These are phyloP conservation scores for Cryphonectria naterciae DNA, from an alignment of 2,329 filamentous ascomycete species.

Conservation along the genomic window DNA sequence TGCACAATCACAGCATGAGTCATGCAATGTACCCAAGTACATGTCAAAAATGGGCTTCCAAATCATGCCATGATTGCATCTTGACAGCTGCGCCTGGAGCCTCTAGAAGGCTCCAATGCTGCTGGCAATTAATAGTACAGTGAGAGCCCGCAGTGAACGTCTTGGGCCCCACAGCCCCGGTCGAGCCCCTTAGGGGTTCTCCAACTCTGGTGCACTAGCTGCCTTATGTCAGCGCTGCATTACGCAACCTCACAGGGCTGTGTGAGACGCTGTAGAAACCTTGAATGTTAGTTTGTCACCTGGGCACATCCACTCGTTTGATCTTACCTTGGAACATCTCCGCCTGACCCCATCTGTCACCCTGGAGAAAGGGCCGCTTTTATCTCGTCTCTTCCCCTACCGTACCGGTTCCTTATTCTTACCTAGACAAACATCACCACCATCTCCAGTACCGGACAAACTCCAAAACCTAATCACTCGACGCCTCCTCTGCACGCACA, in stretches of 20 bases:
- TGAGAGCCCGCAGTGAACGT: background rate
- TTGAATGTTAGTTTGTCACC: background rate
- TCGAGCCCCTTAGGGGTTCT: background rate
- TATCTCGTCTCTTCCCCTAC: conserved; percentile 3
- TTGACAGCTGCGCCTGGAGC: background rate
- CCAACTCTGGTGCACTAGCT: background rate
- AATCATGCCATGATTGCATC: background rate
- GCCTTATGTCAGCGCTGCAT: conserved; percentile 8
- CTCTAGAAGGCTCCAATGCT: background rate
- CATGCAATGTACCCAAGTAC: background rate
- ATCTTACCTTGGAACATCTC: background rate
- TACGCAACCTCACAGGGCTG: conserved; percentile 12
- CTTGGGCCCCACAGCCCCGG: background rate
- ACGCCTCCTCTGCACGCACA: background rate
- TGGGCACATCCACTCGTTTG: background rate
- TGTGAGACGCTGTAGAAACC: background rate
- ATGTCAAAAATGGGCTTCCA: background rate
- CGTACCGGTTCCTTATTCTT: background rate
- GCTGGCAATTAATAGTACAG: background rate
- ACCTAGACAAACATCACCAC: background rate
- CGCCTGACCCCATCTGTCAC: background rate
- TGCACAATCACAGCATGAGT: background rate
- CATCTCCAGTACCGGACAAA: background rate
- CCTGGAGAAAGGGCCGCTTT: conserved; percentile 3
- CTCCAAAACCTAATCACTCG: background rate